These are phyloP conservation scores for Lichtheimia ramosa DNA, from an alignment of 371 early-diverging fungal genomes.

Conservation along the genomic window DNA sequence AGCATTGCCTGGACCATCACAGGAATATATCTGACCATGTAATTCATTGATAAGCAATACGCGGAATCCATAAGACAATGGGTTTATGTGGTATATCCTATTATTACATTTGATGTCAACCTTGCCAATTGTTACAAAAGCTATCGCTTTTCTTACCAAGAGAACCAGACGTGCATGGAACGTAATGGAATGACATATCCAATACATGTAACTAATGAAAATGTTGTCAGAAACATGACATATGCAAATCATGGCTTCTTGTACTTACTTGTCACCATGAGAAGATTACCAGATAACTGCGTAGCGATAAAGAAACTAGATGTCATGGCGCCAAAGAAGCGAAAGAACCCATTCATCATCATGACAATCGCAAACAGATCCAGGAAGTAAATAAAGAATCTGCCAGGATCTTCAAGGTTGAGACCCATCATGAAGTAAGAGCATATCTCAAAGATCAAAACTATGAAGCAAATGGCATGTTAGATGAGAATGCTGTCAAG, in stretches of 20 bases:
- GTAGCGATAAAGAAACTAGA: conserved; percentile 52
- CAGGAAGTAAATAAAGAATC: conserved; percentile 52
- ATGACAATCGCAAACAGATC: conserved; percentile 39
- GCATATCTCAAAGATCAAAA: conserved; percentile 20
- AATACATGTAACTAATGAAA: conserved; percentile 44
- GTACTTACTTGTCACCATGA: conserved; percentile 28
- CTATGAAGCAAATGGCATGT: conserved; percentile 10
- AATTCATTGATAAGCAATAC: conserved; percentile 66
- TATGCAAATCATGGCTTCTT: background rate
- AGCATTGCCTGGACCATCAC: conserved; percentile 40
- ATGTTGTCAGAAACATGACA: background rate
- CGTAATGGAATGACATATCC: conserved; percentile 45
- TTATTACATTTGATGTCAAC: no score
- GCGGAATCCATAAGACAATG: conserved; percentile 63
- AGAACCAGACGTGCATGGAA: conserved; percentile 53
- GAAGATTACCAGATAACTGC: conserved; percentile 45
- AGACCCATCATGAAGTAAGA: conserved; percentile 57
- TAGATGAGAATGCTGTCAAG: background rate
- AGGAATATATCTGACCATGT: conserved; percentile 31
- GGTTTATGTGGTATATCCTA: conserved; percentile 53
- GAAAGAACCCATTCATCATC: conserved; percentile 52
- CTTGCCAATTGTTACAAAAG: no score
- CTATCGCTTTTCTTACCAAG: conserved; percentile 26
- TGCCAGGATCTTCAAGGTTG: conserved; percentile 35
- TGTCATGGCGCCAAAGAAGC: conserved; percentile 51